A percentile compares a stretch with the other conserved stretches of the same genome.
phyloP scores from a whole-genome alignment of 1,284 basidiomycete species.

The Puccinia horiana region DNA sequence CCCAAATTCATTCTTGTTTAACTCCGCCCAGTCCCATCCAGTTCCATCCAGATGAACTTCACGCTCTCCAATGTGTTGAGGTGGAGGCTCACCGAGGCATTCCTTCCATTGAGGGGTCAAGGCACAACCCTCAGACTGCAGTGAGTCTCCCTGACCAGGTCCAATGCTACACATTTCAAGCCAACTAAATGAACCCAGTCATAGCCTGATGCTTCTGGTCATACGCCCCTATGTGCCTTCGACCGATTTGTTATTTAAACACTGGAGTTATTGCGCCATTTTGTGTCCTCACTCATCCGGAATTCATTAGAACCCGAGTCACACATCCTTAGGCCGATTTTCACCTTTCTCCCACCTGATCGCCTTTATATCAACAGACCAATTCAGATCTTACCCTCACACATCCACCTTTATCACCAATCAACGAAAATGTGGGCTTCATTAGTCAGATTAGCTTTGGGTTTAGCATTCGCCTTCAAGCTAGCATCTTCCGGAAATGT shows the following conservation, averaged over 20 bases:
- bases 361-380: not conserved
- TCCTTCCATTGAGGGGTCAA: not conserved
- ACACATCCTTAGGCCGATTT: no score
- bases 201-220: not conserved
- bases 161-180: not conserved
- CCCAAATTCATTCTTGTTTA: not conserved
- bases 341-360: not conserved
- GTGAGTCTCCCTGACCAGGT: not conserved
- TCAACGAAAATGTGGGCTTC: not conserved
- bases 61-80: not conserved
- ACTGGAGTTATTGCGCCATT: not conserved
- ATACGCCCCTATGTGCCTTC: not conserved
- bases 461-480: not conserved
- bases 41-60: not conserved
- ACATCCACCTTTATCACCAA: not conserved
- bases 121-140: conserved; percentile 10
- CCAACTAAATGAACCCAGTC: not conserved
- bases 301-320: not conserved
- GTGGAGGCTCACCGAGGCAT: not conserved
- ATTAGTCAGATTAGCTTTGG: conserved; percentile 1
- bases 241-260: not conserved
- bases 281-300: not conserved
- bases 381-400: not conserved
- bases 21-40: not conserved
- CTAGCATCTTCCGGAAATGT: conserved; percentile 11